Conservation (phyloP, 495 filamentous ascomycete genomes). For the Penicillium waksmanii region DNA sequence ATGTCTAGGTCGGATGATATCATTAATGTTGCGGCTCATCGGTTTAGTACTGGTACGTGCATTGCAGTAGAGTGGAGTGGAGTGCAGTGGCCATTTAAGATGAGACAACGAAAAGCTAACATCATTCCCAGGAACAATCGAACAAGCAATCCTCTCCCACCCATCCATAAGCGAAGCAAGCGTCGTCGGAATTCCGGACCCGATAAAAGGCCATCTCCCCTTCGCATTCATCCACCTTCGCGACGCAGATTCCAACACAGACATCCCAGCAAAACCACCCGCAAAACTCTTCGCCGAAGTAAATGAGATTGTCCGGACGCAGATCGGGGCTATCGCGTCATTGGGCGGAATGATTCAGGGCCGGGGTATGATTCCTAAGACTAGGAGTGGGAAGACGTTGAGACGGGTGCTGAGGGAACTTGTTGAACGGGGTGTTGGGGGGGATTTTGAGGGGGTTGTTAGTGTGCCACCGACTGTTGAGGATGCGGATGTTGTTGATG, state of each 20-base stretch:
- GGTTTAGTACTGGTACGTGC: constrained; percentile 78
- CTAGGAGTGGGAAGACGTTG: constrained; percentile 84
- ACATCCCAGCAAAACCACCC: constrained; percentile 44
- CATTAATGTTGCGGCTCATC: constrained; percentile 93
- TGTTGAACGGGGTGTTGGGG: constrained; percentile 63
- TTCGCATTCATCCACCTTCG: constrained; percentile 79
- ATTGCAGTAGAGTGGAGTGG: too few relatives aligned
- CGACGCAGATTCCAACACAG: constrained; percentile 32
- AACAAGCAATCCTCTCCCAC: constrained; percentile 86
- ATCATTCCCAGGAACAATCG: constrained; percentile 68
- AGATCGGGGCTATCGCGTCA: constrained; percentile 85
- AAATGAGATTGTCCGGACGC: constrained; percentile 69
- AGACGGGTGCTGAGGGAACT: constrained; percentile 79
- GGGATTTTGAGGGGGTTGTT: constrained; percentile 55
- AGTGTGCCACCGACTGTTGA: constrained; percentile 64
- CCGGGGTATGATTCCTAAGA: constrained; percentile 90
- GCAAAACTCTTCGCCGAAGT: constrained; percentile 60
- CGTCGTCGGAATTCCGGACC: constrained; percentile 82
- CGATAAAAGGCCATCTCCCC: constrained; percentile 85
- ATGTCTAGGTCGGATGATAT: constrained; percentile 90
- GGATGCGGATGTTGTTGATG: constrained; percentile 59
- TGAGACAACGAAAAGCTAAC: too few relatives aligned
- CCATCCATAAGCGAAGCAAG: constrained; percentile 77
- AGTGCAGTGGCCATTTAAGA: too few relatives aligned
- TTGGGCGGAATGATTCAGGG: constrained; percentile 84